These are phyloP conservation scores for Diaporthe humulicola DNA, from an alignment of 2,329 filamentous ascomycete genomes.

Conservation along the genomic window DNA sequence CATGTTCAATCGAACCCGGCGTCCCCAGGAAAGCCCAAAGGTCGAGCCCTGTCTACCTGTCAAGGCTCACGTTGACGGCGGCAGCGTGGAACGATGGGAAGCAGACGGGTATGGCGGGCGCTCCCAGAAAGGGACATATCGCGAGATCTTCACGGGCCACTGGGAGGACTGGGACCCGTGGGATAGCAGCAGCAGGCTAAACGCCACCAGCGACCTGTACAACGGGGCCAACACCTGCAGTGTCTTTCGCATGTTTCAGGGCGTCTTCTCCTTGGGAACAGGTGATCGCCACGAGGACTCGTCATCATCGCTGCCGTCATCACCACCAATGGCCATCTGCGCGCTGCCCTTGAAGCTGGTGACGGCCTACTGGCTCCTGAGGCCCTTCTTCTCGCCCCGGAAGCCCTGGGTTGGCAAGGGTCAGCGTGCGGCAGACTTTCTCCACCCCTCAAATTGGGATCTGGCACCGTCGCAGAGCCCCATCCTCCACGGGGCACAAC, in stretches of 20 bases:
- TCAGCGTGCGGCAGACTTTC: conserved; percentile 20
- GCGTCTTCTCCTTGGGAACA: conserved; percentile 77
- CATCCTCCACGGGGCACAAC: conserved; percentile 78
- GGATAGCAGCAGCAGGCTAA: conserved; percentile 76
- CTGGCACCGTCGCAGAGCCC: conserved; percentile 50
- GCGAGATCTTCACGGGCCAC: conserved; percentile 73
- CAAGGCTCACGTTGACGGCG: conserved; percentile 74
- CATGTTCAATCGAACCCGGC: conserved; percentile 50
- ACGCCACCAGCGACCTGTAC: conserved; percentile 77
- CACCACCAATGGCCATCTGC: conserved; percentile 75
- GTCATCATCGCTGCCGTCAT: not conserved
- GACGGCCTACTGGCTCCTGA: conserved; percentile 82
- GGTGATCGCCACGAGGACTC: conserved; percentile 60
- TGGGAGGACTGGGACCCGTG: conserved; percentile 85
- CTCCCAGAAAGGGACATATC: conserved; percentile 69
- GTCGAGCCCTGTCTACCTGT: conserved; percentile 62
- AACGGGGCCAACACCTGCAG: conserved; percentile 79
- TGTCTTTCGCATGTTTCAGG: conserved; percentile 84
- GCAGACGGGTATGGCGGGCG: conserved; percentile 67
- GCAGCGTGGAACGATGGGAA: conserved; percentile 77
- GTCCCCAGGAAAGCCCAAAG: conserved; percentile 42
- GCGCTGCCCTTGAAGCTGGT: conserved; percentile 75
- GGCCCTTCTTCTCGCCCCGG: conserved; percentile 72
- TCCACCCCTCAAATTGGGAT: conserved; percentile 35
- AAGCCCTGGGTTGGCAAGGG: conserved; percentile 19